Percentiles rank a stretch among this genome's conserved stretches.
Evolutionary conservation across 371 early-diverging fungal genomes (phyloP).

Genomic region (Apophysomyces ossiformis): DNA sequence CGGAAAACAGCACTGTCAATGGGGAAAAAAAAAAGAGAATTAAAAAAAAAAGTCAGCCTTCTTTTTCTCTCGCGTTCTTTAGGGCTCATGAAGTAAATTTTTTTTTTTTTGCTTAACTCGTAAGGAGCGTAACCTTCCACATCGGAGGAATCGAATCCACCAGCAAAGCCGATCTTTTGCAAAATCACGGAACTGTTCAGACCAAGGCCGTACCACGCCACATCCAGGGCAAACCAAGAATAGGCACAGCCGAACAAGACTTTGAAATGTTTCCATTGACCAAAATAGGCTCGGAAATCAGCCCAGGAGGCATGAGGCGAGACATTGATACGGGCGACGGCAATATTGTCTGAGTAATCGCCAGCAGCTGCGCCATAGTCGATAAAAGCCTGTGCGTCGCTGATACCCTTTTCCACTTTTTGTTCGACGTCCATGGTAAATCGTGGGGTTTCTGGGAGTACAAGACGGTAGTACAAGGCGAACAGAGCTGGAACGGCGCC

Average conservation of each 20-base stretch:
- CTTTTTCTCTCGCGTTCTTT: too few species aligned
- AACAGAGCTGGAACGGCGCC: slow-evolving; percentile 73
- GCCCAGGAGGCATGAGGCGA: slow-evolving; percentile 51
- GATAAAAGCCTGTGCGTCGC: slow-evolving; percentile 56
- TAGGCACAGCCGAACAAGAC: slow-evolving; percentile 64
- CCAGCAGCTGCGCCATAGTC: slow-evolving; percentile 35
- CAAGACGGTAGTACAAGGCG: slow-evolving; percentile 74
- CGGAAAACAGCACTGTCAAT: slow-evolving; percentile 53
- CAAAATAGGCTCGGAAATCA: slow-evolving; percentile 66
- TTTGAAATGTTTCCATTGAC: slow-evolving; percentile 58
- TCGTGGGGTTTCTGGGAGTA: slow-evolving; percentile 88
- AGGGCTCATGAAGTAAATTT: too few species aligned
- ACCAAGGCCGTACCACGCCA: slow-evolving; percentile 88
- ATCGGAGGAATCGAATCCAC: slow-evolving; percentile 38
- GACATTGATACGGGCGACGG: slow-evolving; percentile 23
- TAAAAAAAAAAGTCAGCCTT: too few species aligned
- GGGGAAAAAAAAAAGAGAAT: too few species aligned
- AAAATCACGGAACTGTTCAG: slow-evolving; percentile 79
- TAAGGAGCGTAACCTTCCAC: slow-evolving; percentile 27
- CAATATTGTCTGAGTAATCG: slow-evolving; percentile 35
- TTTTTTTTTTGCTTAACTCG: slow-evolving; percentile 14
- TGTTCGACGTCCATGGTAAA: slow-evolving; percentile 77
- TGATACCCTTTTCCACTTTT: slow-evolving; percentile 61
- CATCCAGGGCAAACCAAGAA: slow-evolving; percentile 82
- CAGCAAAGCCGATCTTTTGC: slow-evolving; percentile 66